Conservation (phyloP, 1,284 basidiomycete genomes). For the Cutaneotrichosporon spelunceum region DNA sequence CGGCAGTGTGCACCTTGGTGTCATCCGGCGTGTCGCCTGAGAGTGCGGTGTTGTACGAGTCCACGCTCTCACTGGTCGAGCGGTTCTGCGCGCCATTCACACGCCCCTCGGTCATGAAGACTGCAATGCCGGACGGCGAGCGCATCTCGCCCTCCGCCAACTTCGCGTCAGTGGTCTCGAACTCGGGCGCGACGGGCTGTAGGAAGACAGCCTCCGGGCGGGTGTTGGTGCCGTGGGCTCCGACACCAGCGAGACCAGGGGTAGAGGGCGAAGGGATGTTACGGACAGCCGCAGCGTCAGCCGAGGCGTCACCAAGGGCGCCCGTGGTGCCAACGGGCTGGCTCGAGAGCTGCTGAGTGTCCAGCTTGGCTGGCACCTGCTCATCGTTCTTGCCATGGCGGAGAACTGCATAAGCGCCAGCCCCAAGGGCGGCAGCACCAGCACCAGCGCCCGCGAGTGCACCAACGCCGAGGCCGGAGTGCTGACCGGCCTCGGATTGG, state of each 20-base stretch:
- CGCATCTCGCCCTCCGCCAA: background rate
- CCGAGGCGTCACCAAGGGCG: background rate
- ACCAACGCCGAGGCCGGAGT: background rate
- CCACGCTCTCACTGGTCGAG: background rate
- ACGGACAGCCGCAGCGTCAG: background rate
- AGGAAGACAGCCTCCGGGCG: background rate
- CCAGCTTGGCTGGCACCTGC: background rate
- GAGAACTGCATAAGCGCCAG: background rate
- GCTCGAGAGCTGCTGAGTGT: background rate
- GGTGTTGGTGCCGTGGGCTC: background rate
- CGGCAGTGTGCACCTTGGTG: background rate
- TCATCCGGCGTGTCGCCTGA: background rate
- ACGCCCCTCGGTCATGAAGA: no score
- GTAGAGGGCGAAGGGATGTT: background rate
- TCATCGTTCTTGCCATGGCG: background rate
- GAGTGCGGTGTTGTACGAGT: background rate
- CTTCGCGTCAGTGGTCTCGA: background rate
- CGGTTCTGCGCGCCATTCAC: background rate
- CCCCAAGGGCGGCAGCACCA: constrained; percentile 2
- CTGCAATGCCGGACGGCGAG: background rate
- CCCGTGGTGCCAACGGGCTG: background rate
- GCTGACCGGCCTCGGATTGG: background rate
- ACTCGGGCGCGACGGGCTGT: background rate
- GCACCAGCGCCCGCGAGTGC: background rate
- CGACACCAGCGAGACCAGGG: background rate